Base-by-base conservation (phyloP, 352 stramenopile genomes). In the Hyaloperonospora brassicae region DNA sequence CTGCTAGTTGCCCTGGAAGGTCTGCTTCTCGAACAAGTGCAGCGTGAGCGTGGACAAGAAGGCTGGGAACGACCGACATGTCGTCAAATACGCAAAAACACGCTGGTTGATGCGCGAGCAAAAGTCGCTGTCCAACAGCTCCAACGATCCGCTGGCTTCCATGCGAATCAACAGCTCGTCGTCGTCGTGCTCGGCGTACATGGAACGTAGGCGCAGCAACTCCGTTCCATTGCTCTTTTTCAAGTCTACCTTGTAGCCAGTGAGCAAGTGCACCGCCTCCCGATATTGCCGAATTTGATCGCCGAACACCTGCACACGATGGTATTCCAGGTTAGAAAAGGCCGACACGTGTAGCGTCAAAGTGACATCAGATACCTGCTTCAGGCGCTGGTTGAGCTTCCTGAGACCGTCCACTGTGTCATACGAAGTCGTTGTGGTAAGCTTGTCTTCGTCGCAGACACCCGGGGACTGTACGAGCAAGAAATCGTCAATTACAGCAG, bases 21-120 rank as follows among this genome's bases (percentile, higher is more conserved):
- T 96, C 59, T 93, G 80, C 57, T 91, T 91, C 66, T 95, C 86
- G 50, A 96, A 96, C 21, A 95, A 66, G 66, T 91, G 72, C 43
- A 95, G 66, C 34, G 86, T 94, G 17, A 96, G 65, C n/a, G 73
- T 91, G 24, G 79, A 79, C 53, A 96, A 61, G 62, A 96, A 96
- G 11, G 84, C 86, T 13, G 87, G 87, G 52, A 95, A 90, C 2
- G 87, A 95, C 27, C 87, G 79, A 61, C 84, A 95, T 22, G 73
- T 89, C 14, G 63, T 67, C 27, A 68, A 52, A 48, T 64, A 68
- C 10, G 55, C 55, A 39, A 69, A 68, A 17, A 66, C 52, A 40
- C 61, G 64, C 50, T 62, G 64, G 50, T 73, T 79, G 52, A 94
- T 80, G 54, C 73, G 71, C 17, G 58, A 60, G 39, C 71, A 84